These are phyloP conservation scores for Oxytropis ochrocephala DNA, from an alignment of 306 rosid genomes.

Conservation along the genomic window DNA sequence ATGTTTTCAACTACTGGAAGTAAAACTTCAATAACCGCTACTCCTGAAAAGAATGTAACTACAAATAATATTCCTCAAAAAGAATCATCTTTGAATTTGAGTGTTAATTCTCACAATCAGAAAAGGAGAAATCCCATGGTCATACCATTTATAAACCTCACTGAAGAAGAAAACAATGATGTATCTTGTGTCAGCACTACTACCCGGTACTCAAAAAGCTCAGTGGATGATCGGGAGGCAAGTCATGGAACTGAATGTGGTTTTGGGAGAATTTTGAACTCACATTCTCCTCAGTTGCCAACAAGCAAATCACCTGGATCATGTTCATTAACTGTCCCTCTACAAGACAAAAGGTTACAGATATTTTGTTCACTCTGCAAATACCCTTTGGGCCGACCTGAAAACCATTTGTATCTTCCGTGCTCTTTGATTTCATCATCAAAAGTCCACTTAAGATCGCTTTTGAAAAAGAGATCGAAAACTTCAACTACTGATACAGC, in stretches of 20 bases:
- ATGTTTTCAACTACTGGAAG: conserved; percentile 18
- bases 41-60: conserved; percentile 50
- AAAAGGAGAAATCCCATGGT: conserved; percentile 59
- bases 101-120: conserved; percentile 76
- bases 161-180: conserved; percentile 35
- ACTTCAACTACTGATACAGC: conserved; percentile 17
- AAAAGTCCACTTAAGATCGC: conserved; percentile 51
- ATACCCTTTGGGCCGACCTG: conserved; percentile 68
- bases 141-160: conserved; percentile 33
- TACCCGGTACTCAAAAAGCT: conserved; percentile 20
- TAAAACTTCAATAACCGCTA: conserved; percentile 32
- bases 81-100: conserved; percentile 55
- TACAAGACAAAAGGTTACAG: conserved; percentile 38
- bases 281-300: conserved; percentile 26
- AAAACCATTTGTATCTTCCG: conserved; percentile 44
- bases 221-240: conserved; percentile 25
- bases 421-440: conserved; percentile 55
- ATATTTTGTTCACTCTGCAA: conserved; percentile 72
- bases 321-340: conserved; percentile 30
- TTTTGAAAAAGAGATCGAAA: conserved; percentile 32
- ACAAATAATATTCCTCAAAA: conserved; percentile 37
- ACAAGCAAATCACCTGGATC: conserved; percentile 22
- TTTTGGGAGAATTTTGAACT: conserved; percentile 24
- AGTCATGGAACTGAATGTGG: conserved; percentile 39
- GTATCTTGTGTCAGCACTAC: conserved; percentile 35